phyloP scores from a whole-genome alignment of 164 flowering plant species.

The Aristolochia contorta region DNA sequence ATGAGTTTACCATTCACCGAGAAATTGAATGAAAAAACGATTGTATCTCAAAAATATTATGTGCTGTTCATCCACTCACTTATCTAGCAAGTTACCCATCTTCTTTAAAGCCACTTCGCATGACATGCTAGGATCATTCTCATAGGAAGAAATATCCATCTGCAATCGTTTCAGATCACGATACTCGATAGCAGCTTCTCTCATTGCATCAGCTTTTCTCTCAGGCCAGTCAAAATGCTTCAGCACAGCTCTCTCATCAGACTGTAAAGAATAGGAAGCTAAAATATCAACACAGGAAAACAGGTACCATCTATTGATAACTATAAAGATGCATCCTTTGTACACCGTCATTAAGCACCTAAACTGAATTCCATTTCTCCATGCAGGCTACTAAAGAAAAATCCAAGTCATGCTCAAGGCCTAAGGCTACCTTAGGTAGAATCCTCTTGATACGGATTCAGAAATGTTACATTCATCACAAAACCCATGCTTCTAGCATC shows the following conservation, averaged over 20 bases:
- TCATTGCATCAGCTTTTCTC: conserved; percentile 63
- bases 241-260: conserved; percentile 67
- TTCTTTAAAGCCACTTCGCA: conserved; percentile 50
- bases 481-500: too few relatives aligned
- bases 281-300: too few relatives aligned
- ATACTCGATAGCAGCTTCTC: conserved; percentile 70
- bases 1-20: not conserved
- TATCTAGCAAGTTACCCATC: conserved; percentile 50
- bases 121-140: conserved; percentile 34
- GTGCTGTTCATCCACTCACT: conserved; percentile 22
- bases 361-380: too few relatives aligned
- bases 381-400: too few relatives aligned
- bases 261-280: conserved; percentile 20
- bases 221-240: conserved; percentile 79
- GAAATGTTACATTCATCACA: too few relatives aligned
- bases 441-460: not conserved
- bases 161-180: conserved; percentile 48
- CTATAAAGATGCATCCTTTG: too few relatives aligned
- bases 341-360: too few relatives aligned
- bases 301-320: too few relatives aligned
- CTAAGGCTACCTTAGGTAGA: not conserved
- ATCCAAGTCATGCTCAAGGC: too few relatives aligned
- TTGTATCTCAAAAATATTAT: not conserved
- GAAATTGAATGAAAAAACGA: conserved; percentile 2
- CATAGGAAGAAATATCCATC: conserved; percentile 35